Evolutionary conservation across 2,329 filamentous ascomycete genomes (phyloP).

Genomic region (Talaromyces sp.): DNA sequence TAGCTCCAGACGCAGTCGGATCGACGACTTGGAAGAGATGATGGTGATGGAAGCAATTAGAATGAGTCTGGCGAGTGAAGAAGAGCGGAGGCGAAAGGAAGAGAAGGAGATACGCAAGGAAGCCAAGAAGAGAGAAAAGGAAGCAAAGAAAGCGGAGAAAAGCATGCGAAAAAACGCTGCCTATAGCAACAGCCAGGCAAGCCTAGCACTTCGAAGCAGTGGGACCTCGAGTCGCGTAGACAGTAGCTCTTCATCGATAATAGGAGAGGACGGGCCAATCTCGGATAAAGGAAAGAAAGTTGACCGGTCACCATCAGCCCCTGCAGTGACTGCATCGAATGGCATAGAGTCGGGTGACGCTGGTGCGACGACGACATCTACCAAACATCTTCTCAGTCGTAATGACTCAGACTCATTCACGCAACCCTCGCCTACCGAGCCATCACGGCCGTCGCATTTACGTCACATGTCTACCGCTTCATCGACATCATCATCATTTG

Average conservation of each 20-base stretch:
- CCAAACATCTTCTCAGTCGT: slow-evolving; percentile 3
- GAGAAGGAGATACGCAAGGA: slow-evolving; percentile 79
- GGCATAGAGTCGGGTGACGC: background rate
- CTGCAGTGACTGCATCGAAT: slow-evolving; percentile 7
- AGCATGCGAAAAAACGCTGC: slow-evolving; percentile 62
- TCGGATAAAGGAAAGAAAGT: slow-evolving; percentile 67
- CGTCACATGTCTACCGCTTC: slow-evolving; percentile 85
- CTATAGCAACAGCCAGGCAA: slow-evolving; percentile 58
- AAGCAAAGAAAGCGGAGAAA: slow-evolving; percentile 71
- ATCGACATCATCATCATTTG: slow-evolving; percentile 74
- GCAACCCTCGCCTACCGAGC: slow-evolving; percentile 45
- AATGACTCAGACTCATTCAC: slow-evolving; percentile 26
- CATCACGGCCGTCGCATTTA: slow-evolving; percentile 65
- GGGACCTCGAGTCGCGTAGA: slow-evolving; percentile 35
- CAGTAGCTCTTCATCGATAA: slow-evolving; percentile 38
- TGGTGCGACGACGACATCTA: background rate
- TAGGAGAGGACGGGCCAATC: slow-evolving; percentile 35
- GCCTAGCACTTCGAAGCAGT: slow-evolving; percentile 55
- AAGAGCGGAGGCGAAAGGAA: slow-evolving; percentile 82
- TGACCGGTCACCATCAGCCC: slow-evolving; percentile 49
- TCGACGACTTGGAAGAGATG: slow-evolving; percentile 91
- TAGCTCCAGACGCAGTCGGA: slow-evolving; percentile 59
- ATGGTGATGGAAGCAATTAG: slow-evolving; percentile 98
- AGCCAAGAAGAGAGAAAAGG: slow-evolving; percentile 79
- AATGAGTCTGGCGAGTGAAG: slow-evolving; percentile 84